Evolutionary conservation across 2,329 filamentous ascomycete genomes (phyloP), one percentile per base, ranked within the genome.

Genomic region (Macrophomina pseudophaseolina): DNA sequence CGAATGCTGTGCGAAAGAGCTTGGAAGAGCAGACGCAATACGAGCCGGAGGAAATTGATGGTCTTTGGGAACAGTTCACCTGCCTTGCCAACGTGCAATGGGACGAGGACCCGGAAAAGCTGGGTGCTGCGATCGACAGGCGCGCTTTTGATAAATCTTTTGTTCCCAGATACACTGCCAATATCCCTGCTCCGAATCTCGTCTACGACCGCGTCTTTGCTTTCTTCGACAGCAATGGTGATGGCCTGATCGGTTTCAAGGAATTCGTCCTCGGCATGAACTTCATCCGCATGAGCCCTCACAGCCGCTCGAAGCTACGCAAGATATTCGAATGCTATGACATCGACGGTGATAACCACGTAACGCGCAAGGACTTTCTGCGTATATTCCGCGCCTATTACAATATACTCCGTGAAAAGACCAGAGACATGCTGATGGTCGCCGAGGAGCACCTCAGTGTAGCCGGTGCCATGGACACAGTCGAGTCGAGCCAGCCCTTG

Each of bases 171-270:
- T 91, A 91, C 14, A 91, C 90, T n/a, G 87, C 88, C 67, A 87
- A 90, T 38, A 90, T 93, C 65, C 88, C 91, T 11, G 86, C 90
- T 0, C 92, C 94, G 1, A 97, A 96, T 75, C 86, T 97, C 14
- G 92, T 99, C 67, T 95, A 97, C 74, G 94, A 99, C 76, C 91
- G 95, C 71, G 95, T 97, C 87, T 99, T 98, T 79, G 88, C 91
- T 60, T 97, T 97, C 77, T 99, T 97, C 77, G 95, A 99, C 78
- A 91, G 90, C 38, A 94, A 98, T 76, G 86, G 88, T 49, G 93
- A 99, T 75, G 91, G 91, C 28, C 82, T 97, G 7, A 97, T 99
- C 72, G 91, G 92, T 7, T 98, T 99, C 71, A 86, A 92, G 58
- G 95, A 99, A 76, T 99, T 97, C 74, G 81, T 98, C 30, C 88